Evolutionary conservation across 306 rosid genomes (phyloP).

Genomic region (Citrullus amarus): DNA sequence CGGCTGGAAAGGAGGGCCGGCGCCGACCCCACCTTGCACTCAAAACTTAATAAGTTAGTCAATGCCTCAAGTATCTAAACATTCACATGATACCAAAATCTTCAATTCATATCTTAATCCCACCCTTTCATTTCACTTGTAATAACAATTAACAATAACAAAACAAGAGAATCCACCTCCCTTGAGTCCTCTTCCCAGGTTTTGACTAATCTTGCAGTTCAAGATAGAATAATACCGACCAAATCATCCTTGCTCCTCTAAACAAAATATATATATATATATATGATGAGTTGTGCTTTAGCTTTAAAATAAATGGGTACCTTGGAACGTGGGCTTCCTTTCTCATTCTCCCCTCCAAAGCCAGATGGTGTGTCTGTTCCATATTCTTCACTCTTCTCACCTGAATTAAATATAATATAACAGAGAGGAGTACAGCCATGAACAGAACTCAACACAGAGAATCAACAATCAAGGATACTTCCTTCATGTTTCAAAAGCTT

Average conservation of each 20-base stretch:
- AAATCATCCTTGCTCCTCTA: slow-evolving; percentile 21
- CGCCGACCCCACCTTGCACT: slow-evolving; percentile 44
- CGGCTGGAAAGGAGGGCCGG: slow-evolving; percentile 39
- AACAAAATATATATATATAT: slow-evolving; percentile 10
- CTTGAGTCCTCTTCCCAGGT: neutral
- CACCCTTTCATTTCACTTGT: neutral
- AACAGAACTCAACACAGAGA: neutral
- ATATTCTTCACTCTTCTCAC: neutral
- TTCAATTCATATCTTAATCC: neutral
- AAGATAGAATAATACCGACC: slow-evolving; percentile 24
- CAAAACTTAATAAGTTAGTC: neutral
- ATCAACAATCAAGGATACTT: too few relatives aligned
- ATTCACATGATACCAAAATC: slow-evolving; percentile 2
- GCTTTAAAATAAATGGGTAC: slow-evolving; percentile 5
- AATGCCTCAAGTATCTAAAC: neutral
- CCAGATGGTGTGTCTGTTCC: neutral
- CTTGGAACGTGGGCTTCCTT: slow-evolving; percentile 5
- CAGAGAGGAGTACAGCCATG: neutral
- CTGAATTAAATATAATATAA: neutral
- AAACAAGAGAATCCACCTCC: slow-evolving; percentile 7
- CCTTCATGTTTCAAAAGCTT: too few relatives aligned
- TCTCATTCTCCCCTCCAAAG: neutral
- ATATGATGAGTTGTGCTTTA: slow-evolving; percentile 17
- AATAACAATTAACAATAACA: neutral
- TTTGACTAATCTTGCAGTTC: slow-evolving; percentile 10